These are phyloP conservation scores for Xylaria palmicola DNA, from an alignment of 495 filamentous ascomycete species.

Conservation along the genomic window DNA sequence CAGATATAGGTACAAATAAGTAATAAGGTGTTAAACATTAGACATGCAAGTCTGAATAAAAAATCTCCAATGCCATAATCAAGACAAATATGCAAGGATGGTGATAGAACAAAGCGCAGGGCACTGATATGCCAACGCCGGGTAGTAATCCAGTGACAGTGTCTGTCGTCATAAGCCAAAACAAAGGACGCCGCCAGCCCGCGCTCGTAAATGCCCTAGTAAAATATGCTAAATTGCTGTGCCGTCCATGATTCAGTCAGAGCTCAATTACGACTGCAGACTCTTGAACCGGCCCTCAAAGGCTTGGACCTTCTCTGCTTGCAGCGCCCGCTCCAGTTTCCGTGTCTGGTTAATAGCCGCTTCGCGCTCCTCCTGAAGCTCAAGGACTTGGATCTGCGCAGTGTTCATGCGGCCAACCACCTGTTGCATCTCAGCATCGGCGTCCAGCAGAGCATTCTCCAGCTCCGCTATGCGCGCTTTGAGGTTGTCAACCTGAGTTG, in stretches of 20 bases:
- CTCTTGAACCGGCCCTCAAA: constrained; percentile 47
- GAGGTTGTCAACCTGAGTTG: constrained; percentile 69
- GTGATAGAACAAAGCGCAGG: background rate
- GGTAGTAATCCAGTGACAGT: constrained; percentile 7
- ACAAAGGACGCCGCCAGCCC: constrained; percentile 19
- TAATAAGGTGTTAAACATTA: constrained; percentile 16
- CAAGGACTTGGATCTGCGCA: constrained; percentile 91
- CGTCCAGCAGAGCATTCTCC: constrained; percentile 75
- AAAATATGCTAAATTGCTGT: constrained; percentile 14
- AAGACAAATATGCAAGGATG: constrained; percentile 19
- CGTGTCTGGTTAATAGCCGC: constrained; percentile 81
- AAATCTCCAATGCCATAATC: constrained; percentile 1
- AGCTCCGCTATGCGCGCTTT: constrained; percentile 76
- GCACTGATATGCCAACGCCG: constrained; percentile 10
- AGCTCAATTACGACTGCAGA: constrained; percentile 20
- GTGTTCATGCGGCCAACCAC: constrained; percentile 89
- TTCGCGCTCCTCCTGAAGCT: constrained; percentile 88
- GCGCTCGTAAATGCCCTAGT: constrained; percentile 30
- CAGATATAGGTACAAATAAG: constrained; percentile 20
- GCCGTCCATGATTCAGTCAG: constrained; percentile 2
- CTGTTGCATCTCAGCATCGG: constrained; percentile 92
- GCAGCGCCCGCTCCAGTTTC: constrained; percentile 60
- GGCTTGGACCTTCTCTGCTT: constrained; percentile 46
- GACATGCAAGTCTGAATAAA: constrained; percentile 6
- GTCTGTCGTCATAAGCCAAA: constrained; percentile 8